Conservation (phyloP, 306 rosid genomes). For the Trifolium dubium region DNA sequence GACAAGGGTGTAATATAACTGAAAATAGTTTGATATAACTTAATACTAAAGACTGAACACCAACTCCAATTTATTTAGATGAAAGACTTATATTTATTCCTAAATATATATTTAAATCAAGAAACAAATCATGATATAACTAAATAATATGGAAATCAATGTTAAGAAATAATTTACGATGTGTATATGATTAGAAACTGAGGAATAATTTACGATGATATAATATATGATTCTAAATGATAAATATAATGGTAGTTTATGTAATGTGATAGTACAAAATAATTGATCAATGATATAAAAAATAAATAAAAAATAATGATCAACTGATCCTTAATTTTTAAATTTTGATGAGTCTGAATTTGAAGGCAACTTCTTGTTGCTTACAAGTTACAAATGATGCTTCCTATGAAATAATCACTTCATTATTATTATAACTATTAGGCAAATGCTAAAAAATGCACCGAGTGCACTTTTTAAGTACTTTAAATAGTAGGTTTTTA, state of each 20-base stretch:
- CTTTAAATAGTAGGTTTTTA: too few relatives aligned
- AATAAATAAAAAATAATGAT: not conserved
- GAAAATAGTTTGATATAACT: not conserved
- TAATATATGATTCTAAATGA: too few relatives aligned
- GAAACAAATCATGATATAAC: not conserved
- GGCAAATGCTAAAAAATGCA: too few relatives aligned
- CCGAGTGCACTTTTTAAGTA: too few relatives aligned
- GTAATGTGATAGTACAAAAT: not conserved
- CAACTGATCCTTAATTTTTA: not conserved
- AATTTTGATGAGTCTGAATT: not conserved
- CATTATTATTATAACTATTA: not conserved
- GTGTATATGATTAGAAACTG: not conserved
- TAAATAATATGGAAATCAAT: not conserved
- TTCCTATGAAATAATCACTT: not conserved
- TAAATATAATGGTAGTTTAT: not conserved
- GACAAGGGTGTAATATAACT: not conserved
- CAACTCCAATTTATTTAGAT: not conserved
- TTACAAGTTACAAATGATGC: slow-evolving; percentile 1
- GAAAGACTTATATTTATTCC: not conserved
- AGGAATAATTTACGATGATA: too few relatives aligned
- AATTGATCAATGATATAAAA: too few relatives aligned
- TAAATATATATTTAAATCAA: not conserved
- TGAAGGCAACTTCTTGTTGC: not conserved
- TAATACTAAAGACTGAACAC: not conserved
- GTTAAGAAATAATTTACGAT: not conserved